Conservation (phyloP, 176 grass and related monocot species). For the Rhynchospora tenuis region DNA sequence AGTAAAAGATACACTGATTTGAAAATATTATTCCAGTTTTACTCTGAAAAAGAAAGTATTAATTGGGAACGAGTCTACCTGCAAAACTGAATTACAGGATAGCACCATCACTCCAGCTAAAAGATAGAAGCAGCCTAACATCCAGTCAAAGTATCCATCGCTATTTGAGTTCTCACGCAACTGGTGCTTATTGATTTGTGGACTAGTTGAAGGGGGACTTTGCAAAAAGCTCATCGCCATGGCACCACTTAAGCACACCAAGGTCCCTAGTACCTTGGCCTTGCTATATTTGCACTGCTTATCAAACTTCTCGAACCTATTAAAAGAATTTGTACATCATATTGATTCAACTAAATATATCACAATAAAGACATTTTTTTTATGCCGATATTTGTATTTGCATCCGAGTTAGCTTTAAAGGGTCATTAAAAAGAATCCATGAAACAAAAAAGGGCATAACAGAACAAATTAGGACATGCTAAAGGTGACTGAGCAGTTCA, state of each 20-base stretch:
- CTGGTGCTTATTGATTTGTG: neutral
- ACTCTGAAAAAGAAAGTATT: neutral
- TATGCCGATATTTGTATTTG: neutral
- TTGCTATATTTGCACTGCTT: conserved; percentile 47
- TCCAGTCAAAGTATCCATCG: conserved; percentile 36
- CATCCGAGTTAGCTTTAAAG: neutral
- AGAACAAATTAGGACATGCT: neutral
- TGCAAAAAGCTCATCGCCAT: conserved; percentile 59
- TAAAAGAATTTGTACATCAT: neutral
- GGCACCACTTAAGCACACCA: conserved; percentile 52
- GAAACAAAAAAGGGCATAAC: neutral
- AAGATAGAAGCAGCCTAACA: conserved; percentile 52
- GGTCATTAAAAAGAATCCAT: too few relatives aligned
- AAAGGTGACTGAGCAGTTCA: neutral
- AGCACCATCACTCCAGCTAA: conserved; percentile 25
- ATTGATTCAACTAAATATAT: neutral
- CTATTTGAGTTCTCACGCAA: neutral
- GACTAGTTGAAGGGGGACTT: conserved; percentile 8
- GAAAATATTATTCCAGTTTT: neutral
- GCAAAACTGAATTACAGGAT: conserved; percentile 41
- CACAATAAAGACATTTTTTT: neutral
- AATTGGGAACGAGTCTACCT: conserved; percentile 27
- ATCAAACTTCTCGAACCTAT: conserved; percentile 60
- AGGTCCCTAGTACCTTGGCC: conserved; percentile 51
- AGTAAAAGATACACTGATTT: neutral